phyloP scores from a whole-genome alignment of 495 filamentous ascomycete genomes.

The Daldinia concentrica region DNA sequence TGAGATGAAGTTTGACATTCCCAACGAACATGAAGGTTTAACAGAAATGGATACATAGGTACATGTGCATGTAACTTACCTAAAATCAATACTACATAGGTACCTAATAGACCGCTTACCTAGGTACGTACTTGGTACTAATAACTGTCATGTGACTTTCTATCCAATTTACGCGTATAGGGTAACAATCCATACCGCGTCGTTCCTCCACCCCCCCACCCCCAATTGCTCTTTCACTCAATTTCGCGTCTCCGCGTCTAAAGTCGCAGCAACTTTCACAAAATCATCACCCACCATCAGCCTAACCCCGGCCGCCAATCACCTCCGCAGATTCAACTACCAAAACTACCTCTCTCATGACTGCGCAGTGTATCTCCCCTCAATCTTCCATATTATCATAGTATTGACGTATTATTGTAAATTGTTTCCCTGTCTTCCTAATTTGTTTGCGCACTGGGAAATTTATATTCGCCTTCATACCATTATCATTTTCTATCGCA shows the following conservation, averaged over 20 bases:
- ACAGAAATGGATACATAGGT: no score
- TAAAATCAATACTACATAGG: no score
- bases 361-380: background rate
- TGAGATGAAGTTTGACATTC: no score
- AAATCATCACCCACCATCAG: slow-evolving; percentile 6
- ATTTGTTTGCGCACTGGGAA: background rate
- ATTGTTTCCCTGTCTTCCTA: background rate
- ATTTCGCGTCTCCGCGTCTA: slow-evolving; percentile 35
- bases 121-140: background rate
- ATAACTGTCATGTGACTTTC: slow-evolving; percentile 1
- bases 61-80: no score
- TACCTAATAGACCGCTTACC: no score
- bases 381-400: background rate
- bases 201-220: background rate
- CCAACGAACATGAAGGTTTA: no score
- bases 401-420: background rate
- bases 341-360: background rate
- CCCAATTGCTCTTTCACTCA: slow-evolving; percentile 6
- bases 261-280: slow-evolving; percentile 5
- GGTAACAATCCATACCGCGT: slow-evolving; percentile 28
- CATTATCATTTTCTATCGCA: background rate
- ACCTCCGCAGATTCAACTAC: slow-evolving; percentile 15
- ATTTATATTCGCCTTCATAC: no score
- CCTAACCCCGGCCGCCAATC: slow-evolving; percentile 22
- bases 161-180: slow-evolving; percentile 30